Evolutionary conservation across 2,329 filamentous ascomycete species (phyloP).

Genomic region (Boeremia exigua): DNA sequence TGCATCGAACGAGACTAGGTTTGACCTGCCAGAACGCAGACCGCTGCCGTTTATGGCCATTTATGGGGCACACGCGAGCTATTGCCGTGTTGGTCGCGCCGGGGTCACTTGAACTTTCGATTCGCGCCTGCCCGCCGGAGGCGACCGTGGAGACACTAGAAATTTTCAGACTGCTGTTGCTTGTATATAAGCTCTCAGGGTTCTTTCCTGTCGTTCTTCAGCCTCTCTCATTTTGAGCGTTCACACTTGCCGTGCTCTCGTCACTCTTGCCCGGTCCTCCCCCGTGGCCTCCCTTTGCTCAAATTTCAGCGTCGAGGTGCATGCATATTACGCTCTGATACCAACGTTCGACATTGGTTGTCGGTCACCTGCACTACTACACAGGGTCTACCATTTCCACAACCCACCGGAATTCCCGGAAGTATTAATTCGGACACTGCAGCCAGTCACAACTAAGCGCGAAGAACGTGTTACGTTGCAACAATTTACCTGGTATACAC

Average conservation of each 20-base stretch:
- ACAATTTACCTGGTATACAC: slow-evolving; percentile 15
- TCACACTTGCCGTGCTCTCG: slow-evolving; percentile 11
- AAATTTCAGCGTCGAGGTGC: background rate
- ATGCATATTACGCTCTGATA: slow-evolving; percentile 8
- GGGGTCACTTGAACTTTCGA: slow-evolving; percentile 17
- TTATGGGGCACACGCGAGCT: slow-evolving; percentile 13
- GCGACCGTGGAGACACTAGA: slow-evolving; percentile 29
- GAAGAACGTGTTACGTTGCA: slow-evolving; percentile 27
- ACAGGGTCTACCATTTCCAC: slow-evolving; percentile 1
- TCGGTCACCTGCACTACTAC: slow-evolving; percentile 2
- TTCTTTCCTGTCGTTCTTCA: slow-evolving; percentile 1
- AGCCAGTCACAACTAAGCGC: slow-evolving; percentile 26
- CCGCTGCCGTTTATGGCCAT: slow-evolving; percentile 5
- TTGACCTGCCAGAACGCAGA: slow-evolving; percentile 9
- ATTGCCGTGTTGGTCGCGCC: slow-evolving; percentile 6
- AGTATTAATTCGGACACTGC: slow-evolving; percentile 19
- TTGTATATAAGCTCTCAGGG: slow-evolving; percentile 26
- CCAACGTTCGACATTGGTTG: background rate
- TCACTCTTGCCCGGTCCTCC: slow-evolving; percentile 1
- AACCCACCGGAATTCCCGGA: slow-evolving; percentile 23
- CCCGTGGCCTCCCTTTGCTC: slow-evolving; percentile 3
- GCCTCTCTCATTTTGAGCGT: slow-evolving; percentile 12
- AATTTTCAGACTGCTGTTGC: slow-evolving; percentile 25
- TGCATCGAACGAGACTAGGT: slow-evolving; percentile 3
- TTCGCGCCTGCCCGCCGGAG: slow-evolving; percentile 20